Evolutionary conservation across 2,329 filamentous ascomycete species (phyloP).

Genomic region (Trichoderma gracile): DNA sequence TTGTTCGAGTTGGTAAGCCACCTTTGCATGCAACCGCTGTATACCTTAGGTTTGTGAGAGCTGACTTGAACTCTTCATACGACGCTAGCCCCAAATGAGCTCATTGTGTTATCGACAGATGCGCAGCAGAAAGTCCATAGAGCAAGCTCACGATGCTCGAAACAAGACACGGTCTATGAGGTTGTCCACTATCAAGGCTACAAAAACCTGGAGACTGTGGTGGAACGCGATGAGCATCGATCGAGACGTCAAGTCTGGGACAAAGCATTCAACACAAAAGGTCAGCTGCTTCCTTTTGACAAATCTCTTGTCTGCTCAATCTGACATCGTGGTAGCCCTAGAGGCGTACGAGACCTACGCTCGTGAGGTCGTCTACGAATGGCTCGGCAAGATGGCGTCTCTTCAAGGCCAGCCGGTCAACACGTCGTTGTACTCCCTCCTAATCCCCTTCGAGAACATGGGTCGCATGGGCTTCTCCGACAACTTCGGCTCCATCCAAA

Average conservation of each 20-base stretch:
- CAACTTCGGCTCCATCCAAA: slow-evolving; percentile 32
- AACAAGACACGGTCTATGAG: not conserved
- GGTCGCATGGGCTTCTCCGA: slow-evolving; percentile 33
- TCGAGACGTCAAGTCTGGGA: slow-evolving; percentile 34
- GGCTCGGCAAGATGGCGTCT: slow-evolving; percentile 30
- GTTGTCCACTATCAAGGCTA: not conserved
- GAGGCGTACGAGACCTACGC: slow-evolving; percentile 30
- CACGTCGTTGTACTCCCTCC: slow-evolving; percentile 31
- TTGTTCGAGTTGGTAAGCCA: not conserved
- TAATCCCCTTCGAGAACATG: slow-evolving; percentile 37
- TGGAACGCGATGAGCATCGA: slow-evolving; percentile 31
- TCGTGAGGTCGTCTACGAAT: slow-evolving; percentile 30
- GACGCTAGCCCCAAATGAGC: not conserved
- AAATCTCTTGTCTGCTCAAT: not conserved
- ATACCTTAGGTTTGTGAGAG: no score
- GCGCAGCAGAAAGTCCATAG: not conserved
- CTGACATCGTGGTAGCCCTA: not conserved
- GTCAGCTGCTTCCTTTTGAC: not conserved
- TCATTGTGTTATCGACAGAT: not conserved
- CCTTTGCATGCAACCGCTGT: no score
- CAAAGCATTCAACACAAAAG: slow-evolving; percentile 31
- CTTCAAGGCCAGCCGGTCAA: slow-evolving; percentile 29
- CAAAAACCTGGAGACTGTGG: slow-evolving; percentile 28
- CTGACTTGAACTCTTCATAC: not conserved
- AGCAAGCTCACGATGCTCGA: not conserved